These are phyloP conservation scores for Staphylotrichum longicolle DNA, from an alignment of 495 filamentous ascomycete genomes.

Conservation along the genomic window DNA sequence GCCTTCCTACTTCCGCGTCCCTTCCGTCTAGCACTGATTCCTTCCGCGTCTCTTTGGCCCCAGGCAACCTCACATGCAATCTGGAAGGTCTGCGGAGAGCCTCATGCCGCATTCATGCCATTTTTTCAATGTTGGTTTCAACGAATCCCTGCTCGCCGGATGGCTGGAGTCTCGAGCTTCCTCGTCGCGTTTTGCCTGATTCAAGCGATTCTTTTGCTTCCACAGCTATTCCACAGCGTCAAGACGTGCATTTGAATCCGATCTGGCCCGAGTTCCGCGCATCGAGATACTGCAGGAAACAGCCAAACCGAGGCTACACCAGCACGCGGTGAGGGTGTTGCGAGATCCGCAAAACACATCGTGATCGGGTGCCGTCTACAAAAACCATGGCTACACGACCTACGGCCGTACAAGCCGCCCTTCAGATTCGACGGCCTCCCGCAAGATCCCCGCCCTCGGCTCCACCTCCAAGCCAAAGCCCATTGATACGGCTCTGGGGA, in stretches of 20 bases:
- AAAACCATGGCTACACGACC: slow-evolving; percentile 3
- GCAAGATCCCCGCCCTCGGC: slow-evolving; percentile 9
- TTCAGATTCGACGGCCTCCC: slow-evolving; percentile 25
- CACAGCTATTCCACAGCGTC: background rate
- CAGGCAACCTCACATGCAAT: too few relatives aligned
- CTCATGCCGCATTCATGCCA: background rate
- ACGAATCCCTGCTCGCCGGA: too few relatives aligned
- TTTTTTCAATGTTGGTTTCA: background rate
- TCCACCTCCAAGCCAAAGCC: slow-evolving; percentile 13
- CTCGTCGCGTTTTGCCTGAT: too few relatives aligned
- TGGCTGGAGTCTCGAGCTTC: too few relatives aligned
- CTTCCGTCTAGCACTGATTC: too few relatives aligned
- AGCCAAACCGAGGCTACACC: background rate
- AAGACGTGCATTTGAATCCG: too few relatives aligned
- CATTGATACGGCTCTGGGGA: slow-evolving; percentile 23
- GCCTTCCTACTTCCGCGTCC: too few relatives aligned
- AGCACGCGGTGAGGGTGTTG: background rate
- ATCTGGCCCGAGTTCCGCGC: background rate
- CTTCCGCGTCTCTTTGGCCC: too few relatives aligned
- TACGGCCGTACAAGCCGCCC: slow-evolving; percentile 31
- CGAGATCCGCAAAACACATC: too few relatives aligned
- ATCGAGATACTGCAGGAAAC: background rate
- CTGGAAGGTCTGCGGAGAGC: too few relatives aligned
- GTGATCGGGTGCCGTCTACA: too few relatives aligned
- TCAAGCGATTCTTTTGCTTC: background rate